These are phyloP conservation scores for Lonicera japonica DNA, from an alignment of 129 eudicot species.

Conservation along the genomic window DNA sequence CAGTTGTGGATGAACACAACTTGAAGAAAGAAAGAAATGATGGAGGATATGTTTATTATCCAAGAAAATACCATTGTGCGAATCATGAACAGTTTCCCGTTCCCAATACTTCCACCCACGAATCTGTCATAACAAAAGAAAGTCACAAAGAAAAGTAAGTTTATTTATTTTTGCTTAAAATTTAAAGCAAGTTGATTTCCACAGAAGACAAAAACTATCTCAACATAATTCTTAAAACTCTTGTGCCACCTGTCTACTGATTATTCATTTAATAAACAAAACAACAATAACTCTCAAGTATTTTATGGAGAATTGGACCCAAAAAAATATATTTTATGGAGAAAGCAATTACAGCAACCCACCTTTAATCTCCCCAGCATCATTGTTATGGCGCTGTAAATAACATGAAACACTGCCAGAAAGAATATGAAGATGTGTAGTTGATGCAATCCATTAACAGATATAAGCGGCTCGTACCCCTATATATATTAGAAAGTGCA, in stretches of 20 bases:
- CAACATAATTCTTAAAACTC: no score
- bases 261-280: no score
- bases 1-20: no score
- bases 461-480: conserved; percentile 80
- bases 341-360: background rate
- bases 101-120: conserved; percentile 91
- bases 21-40: no score
- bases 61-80: conserved; percentile 27
- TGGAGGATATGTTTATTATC: no score
- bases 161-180: no score
- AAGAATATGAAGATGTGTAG: conserved; percentile 95
- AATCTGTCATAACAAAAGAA: conserved; percentile 40
- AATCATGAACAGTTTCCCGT: conserved; percentile 27
- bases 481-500: conserved; percentile 19
- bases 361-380: conserved; percentile 71
- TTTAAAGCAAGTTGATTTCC: no score
- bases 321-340: no score
- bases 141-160: background rate
- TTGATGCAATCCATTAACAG: conserved; percentile 71
- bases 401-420: conserved; percentile 85
- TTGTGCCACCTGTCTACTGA: no score
- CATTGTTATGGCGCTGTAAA: conserved; percentile 75
- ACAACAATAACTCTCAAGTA: no score
- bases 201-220: no score
- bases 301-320: no score